Base-by-base conservation (phyloP, 352 stramenopile genomes). In the Pythium brachiatum region DNA sequence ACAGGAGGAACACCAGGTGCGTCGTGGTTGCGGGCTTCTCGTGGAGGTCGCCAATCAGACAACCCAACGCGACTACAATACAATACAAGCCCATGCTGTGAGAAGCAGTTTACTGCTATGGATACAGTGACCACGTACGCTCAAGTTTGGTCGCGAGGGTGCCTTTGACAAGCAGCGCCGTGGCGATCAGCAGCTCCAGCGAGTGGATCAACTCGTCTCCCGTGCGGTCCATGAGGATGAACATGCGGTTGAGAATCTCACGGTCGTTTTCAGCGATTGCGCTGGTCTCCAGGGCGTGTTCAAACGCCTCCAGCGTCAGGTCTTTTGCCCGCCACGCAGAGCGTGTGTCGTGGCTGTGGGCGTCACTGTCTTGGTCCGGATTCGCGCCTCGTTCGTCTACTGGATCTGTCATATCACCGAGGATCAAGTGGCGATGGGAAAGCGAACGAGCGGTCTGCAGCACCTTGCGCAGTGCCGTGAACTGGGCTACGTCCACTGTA, bases 141-240 rank as follows among this genome's bases (percentile, higher is more conserved):
- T 86, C 66, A 0, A 90, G 57, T 34, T 88, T 86, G 31, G 54
- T 53, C 11, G 34, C 0, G 16, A 90, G 58, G 1, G 79, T 66
- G 7, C 76, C 75, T 31, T 70, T 70, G 7, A 90, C 70, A 23
- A 89, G 53, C 26, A 74, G 20, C 3, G 74, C 76, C 11, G 67
- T 62, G 1, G 62, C 76, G 34, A 89, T 69, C 8, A 84, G 70
- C 26, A 90, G 76, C 52, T 87, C 70, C 2, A 67, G 51, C 0
- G 68, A 57, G 20, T 78, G 46, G 27, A 90, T 63, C 1, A 74
- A 60, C 6, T 86, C 81, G 38, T 89, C 79, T 0, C 79, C 79
- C 0, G 79, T 88, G 9, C 68, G 68, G 68, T 90, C 81, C 60
- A 90, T 54, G 36, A 90, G 69, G 13, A 69, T 81, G 47, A 90